phyloP scores from a whole-genome alignment of 2,329 filamentous ascomycete genomes.

The Fusarium austroafricanum region DNA sequence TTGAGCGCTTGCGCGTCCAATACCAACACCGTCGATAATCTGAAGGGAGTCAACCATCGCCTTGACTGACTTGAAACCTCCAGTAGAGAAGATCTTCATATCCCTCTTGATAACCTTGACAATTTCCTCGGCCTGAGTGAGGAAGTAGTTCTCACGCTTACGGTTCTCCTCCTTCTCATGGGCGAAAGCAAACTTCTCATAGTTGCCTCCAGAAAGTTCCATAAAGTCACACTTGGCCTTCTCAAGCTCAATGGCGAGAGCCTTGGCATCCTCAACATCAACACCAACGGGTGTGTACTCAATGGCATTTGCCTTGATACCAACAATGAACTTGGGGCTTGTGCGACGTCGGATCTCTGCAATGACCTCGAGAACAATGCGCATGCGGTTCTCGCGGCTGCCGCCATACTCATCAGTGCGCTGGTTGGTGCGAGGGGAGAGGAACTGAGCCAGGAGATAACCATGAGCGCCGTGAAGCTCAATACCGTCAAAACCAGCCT shows the following conservation, averaged over 20 bases:
- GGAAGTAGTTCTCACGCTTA: conserved; percentile 67
- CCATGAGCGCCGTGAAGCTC: conserved; percentile 43
- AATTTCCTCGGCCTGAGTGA: conserved; percentile 66
- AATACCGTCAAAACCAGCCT: conserved; percentile 36
- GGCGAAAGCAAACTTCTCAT: conserved; percentile 62
- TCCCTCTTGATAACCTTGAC: conserved; percentile 42
- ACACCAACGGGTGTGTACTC: conserved; percentile 65
- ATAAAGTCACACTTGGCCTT: conserved; percentile 64
- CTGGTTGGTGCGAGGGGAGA: conserved; percentile 58
- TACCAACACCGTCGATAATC: conserved; percentile 21
- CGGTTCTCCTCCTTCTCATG: conserved; percentile 64
- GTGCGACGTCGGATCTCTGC: conserved; percentile 60
- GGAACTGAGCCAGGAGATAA: conserved; percentile 63
- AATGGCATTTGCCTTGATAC: conserved; percentile 67
- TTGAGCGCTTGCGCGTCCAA: conserved; percentile 20
- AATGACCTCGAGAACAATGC: conserved; percentile 57
- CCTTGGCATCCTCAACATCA: conserved; percentile 60
- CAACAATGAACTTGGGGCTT: conserved; percentile 54
- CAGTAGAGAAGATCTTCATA: conserved; percentile 28
- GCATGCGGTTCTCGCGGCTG: conserved; percentile 56
- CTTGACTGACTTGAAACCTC: conserved; percentile 23
- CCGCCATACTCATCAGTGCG: conserved; percentile 64
- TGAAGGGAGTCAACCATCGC: conserved; percentile 30
- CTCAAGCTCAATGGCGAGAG: conserved; percentile 59
- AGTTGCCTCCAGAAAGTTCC: conserved; percentile 69